These are phyloP conservation scores for Neofusicoccum parvum DNA, from an alignment of 2,329 filamentous ascomycete species.

Conservation along the genomic window DNA sequence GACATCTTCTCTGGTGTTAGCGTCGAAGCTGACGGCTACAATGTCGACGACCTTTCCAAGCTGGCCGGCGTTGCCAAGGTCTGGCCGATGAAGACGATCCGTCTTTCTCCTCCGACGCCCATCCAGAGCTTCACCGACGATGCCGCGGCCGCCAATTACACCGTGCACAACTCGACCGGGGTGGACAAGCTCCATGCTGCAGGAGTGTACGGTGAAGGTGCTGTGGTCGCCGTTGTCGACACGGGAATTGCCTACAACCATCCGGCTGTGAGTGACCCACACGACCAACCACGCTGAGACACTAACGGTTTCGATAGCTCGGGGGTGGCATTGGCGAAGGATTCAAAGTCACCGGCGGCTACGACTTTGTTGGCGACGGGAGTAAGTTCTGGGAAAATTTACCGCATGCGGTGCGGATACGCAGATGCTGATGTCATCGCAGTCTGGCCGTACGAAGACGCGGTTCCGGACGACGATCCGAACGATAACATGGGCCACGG, in stretches of 20 bases:
- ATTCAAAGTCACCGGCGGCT: slow-evolving; percentile 61
- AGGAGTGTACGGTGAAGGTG: slow-evolving; percentile 50
- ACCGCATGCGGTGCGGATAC: slow-evolving; percentile 26
- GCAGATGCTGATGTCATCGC: not conserved
- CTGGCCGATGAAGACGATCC: slow-evolving; percentile 4
- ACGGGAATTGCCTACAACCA: slow-evolving; percentile 30
- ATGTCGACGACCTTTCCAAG: not conserved
- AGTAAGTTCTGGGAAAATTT: slow-evolving; percentile 36
- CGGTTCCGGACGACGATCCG: slow-evolving; percentile 53
- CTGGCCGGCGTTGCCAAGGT: slow-evolving; percentile 1
- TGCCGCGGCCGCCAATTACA: slow-evolving; percentile 24
- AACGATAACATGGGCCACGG: slow-evolving; percentile 61
- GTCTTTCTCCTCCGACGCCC: not conserved
- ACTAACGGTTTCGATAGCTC: slow-evolving; percentile 57
- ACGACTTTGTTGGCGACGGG: slow-evolving; percentile 60
- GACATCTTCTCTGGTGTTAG: slow-evolving; percentile 5
- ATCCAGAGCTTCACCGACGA: not conserved
- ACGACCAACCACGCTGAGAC: slow-evolving; percentile 52
- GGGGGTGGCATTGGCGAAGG: slow-evolving; percentile 65
- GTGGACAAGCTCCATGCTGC: slow-evolving; percentile 43
- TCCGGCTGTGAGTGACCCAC: not conserved
- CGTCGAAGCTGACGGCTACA: not conserved
- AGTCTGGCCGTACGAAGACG: slow-evolving; percentile 1
- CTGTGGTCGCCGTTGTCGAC: slow-evolving; percentile 49
- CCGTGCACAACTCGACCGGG: slow-evolving; percentile 37